Base-by-base conservation (phyloP, 2,329 filamentous ascomycete species). In the Ceratocystis diversiconidia region DNA sequence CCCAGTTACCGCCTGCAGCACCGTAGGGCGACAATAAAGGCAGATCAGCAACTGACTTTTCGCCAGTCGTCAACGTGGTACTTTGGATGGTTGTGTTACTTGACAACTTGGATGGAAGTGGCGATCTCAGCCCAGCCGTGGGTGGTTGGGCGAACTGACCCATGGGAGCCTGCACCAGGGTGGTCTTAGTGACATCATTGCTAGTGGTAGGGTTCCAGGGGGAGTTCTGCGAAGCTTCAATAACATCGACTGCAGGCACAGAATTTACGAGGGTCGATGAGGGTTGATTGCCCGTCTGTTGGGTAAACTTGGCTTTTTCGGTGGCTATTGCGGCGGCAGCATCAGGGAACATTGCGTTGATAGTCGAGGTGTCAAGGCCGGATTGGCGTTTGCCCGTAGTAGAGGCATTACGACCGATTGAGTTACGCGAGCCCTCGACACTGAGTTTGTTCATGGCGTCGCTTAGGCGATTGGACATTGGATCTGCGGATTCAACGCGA, bases 311-410 rank as follows among this genome's bases (percentile, higher is more conserved):
- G 67, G 92, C 92, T 79, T 96, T 96, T 76, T 99, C 92, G 68
- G 94, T 95, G 30, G 92, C 92, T 74, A 99, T 97, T n/a, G 94
- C 94, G 52, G 92, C 92, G 15, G 94, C 94, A 57, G 94, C 94
- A 78, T 99, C 94, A 5, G 94, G 94, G 75, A 99, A 99, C 94
- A 99, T 97, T 72, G 90, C 91, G 76, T 96, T 96, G 76, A 99
- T 96, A 28, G 90, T 95, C 41, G 87, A 90, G 4, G 90, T 82
- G 73, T 97, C 92, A 66, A 99, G 85, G n/a, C 88, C 91, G 59
- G 94, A 97, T 74, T 95, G 94, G 70, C 94, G 87, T 79, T 96
- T 97, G 10, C 72, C 70, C 12, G 90, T 85, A 62, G 88, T 89
- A 65, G 88, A 85, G 48, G 89, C 87, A 69, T 88, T 88, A 70